Evolutionary conservation across 2,329 filamentous ascomycete genomes (phyloP).

Genomic region (Microsporum audouinii): DNA sequence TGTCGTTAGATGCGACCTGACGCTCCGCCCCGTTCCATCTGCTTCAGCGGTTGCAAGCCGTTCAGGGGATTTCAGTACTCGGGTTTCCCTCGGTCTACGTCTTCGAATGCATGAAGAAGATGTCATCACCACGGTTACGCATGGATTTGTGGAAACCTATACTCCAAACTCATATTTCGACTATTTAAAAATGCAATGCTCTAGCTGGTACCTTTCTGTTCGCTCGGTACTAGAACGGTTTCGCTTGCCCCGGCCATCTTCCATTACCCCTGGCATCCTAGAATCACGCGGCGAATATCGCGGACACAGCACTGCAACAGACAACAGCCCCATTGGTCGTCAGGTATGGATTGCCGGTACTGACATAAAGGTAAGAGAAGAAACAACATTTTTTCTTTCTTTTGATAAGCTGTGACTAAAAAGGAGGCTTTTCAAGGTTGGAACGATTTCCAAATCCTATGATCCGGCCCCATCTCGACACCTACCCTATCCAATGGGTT

Average conservation of each 20-base stretch:
- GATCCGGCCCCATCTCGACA: constrained; percentile 3
- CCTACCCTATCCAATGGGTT: constrained; percentile 9
- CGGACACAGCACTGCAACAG: background rate
- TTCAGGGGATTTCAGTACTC: background rate
- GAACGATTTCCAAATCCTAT: constrained; percentile 7
- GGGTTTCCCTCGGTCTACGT: constrained; percentile 3
- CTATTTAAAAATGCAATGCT: constrained; percentile 1
- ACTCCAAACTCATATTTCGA: background rate
- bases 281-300: background rate
- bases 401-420: background rate
- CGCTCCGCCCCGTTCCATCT: background rate
- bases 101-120: background rate
- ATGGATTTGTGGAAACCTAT: constrained; percentile 3
- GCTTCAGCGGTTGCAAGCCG: background rate
- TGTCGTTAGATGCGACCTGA: background rate
- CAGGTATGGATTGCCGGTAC: background rate
- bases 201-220: too few relatives aligned
- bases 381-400: background rate
- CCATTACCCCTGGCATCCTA: background rate
- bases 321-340: constrained; percentile 2
- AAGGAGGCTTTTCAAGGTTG: background rate
- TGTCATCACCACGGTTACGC: constrained; percentile 6
- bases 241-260: too few relatives aligned
- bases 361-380: constrained; percentile 5
- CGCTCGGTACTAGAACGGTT: too few relatives aligned